Evolutionary conservation across 306 rosid species (phyloP).

Genomic region (Quercus variabilis): DNA sequence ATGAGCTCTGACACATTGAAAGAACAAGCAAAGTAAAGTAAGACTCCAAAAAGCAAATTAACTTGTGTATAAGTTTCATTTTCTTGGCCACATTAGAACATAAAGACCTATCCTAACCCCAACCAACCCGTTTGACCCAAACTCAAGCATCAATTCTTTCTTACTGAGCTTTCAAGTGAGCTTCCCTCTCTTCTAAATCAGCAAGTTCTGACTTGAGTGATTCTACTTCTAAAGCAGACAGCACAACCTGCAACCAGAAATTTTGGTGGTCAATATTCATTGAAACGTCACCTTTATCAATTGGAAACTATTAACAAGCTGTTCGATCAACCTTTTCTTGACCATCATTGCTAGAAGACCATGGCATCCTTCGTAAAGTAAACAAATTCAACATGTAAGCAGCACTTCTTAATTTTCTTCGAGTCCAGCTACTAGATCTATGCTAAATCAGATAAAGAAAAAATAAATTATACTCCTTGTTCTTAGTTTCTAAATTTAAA

Average conservation of each 20-base stretch:
- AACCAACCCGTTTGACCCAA: neutral
- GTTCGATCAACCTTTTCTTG: slow-evolving; percentile 61
- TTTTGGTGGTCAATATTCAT: slow-evolving; percentile 17
- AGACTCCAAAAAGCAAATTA: neutral
- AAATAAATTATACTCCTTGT: slow-evolving; percentile 20
- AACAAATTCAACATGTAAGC: slow-evolving; percentile 66
- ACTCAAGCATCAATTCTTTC: slow-evolving; percentile 26
- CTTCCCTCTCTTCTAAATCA: slow-evolving; percentile 83
- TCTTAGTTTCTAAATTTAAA: slow-evolving; percentile 9
- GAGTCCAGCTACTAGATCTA: slow-evolving; percentile 40
- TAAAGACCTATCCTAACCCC: neutral
- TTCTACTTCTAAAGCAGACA: slow-evolving; percentile 64
- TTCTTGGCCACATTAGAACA: neutral
- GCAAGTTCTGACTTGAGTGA: slow-evolving; percentile 79
- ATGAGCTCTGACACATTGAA: neutral
- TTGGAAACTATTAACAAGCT: neutral
- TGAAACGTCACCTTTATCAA: slow-evolving; percentile 13
- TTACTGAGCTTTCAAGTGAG: slow-evolving; percentile 85
- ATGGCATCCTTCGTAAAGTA: slow-evolving; percentile 48
- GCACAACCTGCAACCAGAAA: slow-evolving; percentile 50
- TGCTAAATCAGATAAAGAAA: slow-evolving; percentile 40
- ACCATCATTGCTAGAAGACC: slow-evolving; percentile 50
- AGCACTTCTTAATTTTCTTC: slow-evolving; percentile 44
- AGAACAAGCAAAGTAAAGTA: neutral
- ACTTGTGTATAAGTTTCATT: neutral